These are phyloP conservation scores for Quercus phellos DNA, from an alignment of 331 rosid genomes.

Conservation along the genomic window DNA sequence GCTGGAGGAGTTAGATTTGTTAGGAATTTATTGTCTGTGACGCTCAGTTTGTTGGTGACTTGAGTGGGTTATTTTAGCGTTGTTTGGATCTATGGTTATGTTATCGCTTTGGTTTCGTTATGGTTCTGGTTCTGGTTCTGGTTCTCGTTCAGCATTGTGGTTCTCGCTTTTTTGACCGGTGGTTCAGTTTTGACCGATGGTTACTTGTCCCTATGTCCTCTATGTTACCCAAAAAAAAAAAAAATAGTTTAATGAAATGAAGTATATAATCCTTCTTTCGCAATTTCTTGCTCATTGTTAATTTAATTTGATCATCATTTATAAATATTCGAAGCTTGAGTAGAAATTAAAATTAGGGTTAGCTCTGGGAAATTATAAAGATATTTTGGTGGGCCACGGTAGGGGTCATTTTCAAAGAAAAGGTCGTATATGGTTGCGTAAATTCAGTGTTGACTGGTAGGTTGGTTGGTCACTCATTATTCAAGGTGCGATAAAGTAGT, in stretches of 20 bases:
- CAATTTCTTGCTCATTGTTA: too few relatives aligned
- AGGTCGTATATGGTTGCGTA: too few relatives aligned
- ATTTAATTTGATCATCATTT: too few relatives aligned
- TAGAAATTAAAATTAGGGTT: too few relatives aligned
- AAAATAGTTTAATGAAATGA: not conserved
- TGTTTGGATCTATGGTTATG: not conserved
- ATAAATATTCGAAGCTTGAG: too few relatives aligned
- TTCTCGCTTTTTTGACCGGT: conserved; percentile 58
- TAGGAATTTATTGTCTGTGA: not conserved
- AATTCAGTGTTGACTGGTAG: too few relatives aligned
- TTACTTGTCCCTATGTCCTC: too few relatives aligned
- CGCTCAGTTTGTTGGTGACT: not conserved
- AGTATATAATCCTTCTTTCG: not conserved
- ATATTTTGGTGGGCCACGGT: too few relatives aligned
- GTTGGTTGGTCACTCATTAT: too few relatives aligned
- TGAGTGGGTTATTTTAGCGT: not conserved
- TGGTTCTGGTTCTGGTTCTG: conserved; percentile 14
- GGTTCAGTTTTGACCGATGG: conserved; percentile 19
- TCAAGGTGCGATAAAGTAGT: too few relatives aligned
- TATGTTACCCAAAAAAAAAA: not conserved
- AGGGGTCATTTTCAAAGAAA: too few relatives aligned
- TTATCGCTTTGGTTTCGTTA: conserved; percentile 3
- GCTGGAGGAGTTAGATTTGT: conserved; percentile 57
- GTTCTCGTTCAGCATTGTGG: not conserved
- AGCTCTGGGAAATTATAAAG: fast-evolving